Evolutionary conservation across 352 stramenopile species (phyloP).

Genomic region (Hyaloperonospora brassicae): DNA sequence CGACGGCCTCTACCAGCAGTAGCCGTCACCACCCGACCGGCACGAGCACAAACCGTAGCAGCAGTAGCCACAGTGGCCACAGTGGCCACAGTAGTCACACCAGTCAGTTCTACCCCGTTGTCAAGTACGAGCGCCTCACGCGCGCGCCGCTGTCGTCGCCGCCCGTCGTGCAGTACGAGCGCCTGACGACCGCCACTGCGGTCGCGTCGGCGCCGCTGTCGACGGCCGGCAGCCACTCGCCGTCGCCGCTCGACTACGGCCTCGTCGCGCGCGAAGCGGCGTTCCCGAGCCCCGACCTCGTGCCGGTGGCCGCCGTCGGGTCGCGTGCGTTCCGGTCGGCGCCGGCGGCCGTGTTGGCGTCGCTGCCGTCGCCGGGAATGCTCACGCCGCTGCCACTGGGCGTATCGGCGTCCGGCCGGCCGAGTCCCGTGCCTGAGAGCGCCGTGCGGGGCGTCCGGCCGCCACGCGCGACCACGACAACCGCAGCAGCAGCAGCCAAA

Average conservation of each 20-base stretch:
- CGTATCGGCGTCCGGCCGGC: constrained; percentile 15
- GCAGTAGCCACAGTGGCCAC: too few relatives aligned
- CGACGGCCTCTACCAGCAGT: too few relatives aligned
- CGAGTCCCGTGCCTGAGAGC: constrained; percentile 19
- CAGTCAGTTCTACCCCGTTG: constrained; percentile 28
- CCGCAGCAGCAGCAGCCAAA: too few relatives aligned
- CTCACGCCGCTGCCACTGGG: constrained; percentile 36
- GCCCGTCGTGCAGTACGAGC: constrained; percentile 42
- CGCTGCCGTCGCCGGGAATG: constrained; percentile 44
- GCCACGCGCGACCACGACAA: too few relatives aligned
- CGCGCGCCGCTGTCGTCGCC: constrained; percentile 13
- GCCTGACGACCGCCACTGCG: constrained; percentile 32
- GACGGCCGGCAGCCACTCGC: constrained; percentile 6
- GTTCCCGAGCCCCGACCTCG: constrained; percentile 30
- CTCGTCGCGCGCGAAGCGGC: constrained; percentile 27
- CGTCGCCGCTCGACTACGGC: constrained; percentile 40
- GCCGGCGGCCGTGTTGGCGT: constrained; percentile 32
- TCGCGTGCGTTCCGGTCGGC: constrained; percentile 28
- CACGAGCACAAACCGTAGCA: too few relatives aligned
- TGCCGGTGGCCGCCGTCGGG: constrained; percentile 18
- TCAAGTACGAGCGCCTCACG: constrained; percentile 47
- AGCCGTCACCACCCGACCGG: too few relatives aligned
- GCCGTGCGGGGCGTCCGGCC: constrained; percentile 13
- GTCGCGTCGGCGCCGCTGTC: constrained; percentile 1
- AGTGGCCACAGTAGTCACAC: constrained; percentile 6